Evolutionary conservation across 805 yeast species (phyloP), one percentile per base, ranked within the genome.

Genomic region (Maudiozyma serrabonitensis): DNA sequence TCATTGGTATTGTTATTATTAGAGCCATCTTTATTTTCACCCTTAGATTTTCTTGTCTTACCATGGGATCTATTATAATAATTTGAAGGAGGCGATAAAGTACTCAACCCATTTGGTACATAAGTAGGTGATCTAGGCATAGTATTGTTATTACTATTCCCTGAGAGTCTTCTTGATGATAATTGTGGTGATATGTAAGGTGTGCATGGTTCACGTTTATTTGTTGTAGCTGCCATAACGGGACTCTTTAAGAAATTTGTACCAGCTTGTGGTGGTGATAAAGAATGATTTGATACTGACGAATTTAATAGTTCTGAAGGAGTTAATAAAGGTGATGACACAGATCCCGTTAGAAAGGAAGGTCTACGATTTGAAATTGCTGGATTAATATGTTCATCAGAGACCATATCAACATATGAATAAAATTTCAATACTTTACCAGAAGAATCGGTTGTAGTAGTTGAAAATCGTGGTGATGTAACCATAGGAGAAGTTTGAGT

Each of bases 391-490:
- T 51, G 53, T 64, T 84, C 91, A 56, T 78, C 80, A 54, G 73
- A 77, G 52, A 84, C 75, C 78, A 87, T 76, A 57, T 87, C 95
- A 3, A 91, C 95, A 64, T 84, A 87, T 2, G 89, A 82, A 60
- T 80, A 83, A 62, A 86, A 86, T 38, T 72, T 69, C 40, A 75
- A 54, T 4, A 61, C 54, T 40, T 59, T 59, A n/a, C 23, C 9
- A 31, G 60, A 54, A 42, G 55, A 38, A 31, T 31, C 38, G 1
- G 35, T 42, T 16, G 31, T 16, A 8, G n/a, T 8, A 28, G 16
- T 32, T 4, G 38, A 35, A 15, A 35, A 35, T 7, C n/a, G 31
- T 35, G 45, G 18, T 12, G 40, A 42, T 37, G 43, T 35, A 6
- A 16, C 34, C 16, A 19, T 26, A 13, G 19, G 26, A 23, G 39